Conservation (phyloP, 2,329 filamentous ascomycete species). For the Ophiobolus disseminans region DNA sequence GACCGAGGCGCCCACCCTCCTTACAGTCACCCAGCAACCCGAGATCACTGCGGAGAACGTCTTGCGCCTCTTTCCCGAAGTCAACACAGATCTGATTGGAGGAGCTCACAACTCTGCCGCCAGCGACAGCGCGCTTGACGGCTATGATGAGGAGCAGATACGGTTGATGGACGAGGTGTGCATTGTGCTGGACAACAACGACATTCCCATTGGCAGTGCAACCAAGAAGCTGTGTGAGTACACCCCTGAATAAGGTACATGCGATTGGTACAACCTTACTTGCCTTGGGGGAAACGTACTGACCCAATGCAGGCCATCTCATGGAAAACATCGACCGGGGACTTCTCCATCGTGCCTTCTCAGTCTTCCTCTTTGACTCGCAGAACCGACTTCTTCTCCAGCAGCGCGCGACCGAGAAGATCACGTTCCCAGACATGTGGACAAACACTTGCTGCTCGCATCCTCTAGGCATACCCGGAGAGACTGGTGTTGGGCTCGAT, state of each 20-base stretch:
- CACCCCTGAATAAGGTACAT: neutral
- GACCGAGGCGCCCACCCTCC: slow-evolving; percentile 49
- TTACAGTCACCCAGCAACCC: slow-evolving; percentile 52
- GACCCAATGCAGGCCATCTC: slow-evolving; percentile 73
- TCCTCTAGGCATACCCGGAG: slow-evolving; percentile 86
- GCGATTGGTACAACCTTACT: neutral
- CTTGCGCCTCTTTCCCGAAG: slow-evolving; percentile 86
- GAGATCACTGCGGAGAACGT: slow-evolving; percentile 86
- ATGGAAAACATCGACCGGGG: slow-evolving; percentile 99
- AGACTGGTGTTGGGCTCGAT: slow-evolving; percentile 83
- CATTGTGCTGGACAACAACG: slow-evolving; percentile 93
- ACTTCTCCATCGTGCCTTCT: slow-evolving; percentile 95
- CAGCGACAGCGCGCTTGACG: slow-evolving; percentile 74
- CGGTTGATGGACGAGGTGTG: slow-evolving; percentile 98
- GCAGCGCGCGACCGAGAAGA: slow-evolving; percentile 95
- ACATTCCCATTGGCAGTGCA: slow-evolving; percentile 90
- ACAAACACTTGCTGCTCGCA: slow-evolving; percentile 99
- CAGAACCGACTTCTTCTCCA: slow-evolving; percentile 92
- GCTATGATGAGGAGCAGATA: slow-evolving; percentile 97
- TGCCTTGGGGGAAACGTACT: no score
- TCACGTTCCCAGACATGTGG: slow-evolving; percentile 99
- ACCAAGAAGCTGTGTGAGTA: slow-evolving; percentile 95
- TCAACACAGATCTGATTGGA: slow-evolving; percentile 66
- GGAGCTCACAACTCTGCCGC: slow-evolving; percentile 66
- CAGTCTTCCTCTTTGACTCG: slow-evolving; percentile 95